phyloP scores from a whole-genome alignment of 495 filamentous ascomycete genomes.

The Schizothecium vesticola region DNA sequence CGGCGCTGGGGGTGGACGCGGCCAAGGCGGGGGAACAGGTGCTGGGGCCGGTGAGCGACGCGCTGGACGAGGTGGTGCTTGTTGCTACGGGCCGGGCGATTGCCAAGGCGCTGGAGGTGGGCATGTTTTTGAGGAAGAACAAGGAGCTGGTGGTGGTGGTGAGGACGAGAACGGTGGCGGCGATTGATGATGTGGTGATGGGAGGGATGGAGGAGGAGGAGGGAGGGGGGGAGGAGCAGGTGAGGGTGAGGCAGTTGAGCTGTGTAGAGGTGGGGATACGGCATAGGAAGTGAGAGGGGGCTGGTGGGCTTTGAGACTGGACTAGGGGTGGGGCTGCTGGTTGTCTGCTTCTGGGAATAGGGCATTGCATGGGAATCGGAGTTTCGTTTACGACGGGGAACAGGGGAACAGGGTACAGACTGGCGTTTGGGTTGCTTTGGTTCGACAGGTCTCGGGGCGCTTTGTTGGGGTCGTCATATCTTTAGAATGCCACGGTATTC shows the following conservation, averaged over 20 bases:
- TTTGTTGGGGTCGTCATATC: neutral
- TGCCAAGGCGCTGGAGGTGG: conserved; percentile 60
- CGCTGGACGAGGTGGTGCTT: conserved; percentile 55
- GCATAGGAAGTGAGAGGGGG: neutral
- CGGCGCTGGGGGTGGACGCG: conserved; percentile 30
- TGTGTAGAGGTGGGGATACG: conserved; percentile 30
- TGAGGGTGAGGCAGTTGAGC: conserved; percentile 51
- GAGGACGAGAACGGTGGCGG: conserved; percentile 58
- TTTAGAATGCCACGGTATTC: neutral
- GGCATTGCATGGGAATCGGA: neutral
- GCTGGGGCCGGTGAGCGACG: conserved; percentile 10
- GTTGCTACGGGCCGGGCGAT: conserved; percentile 80
- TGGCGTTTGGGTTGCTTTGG: neutral
- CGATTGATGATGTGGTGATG: conserved; percentile 63
- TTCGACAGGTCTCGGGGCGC: neutral
- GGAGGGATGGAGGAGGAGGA: conserved; percentile 35
- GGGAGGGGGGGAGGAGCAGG: conserved; percentile 50
- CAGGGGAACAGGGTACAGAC: neutral
- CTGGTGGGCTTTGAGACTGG: neutral
- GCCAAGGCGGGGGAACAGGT: neutral
- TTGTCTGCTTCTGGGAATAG: neutral
- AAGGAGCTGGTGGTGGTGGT: conserved; percentile 51
- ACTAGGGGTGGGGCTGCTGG: neutral
- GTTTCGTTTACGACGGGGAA: neutral
- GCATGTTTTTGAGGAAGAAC: conserved; percentile 57